Percentiles rank a stretch among this genome's conserved stretches.
These are phyloP conservation scores for Liquidambar formosana DNA, from an alignment of 164 flowering plant species.

Conservation along the genomic window DNA sequence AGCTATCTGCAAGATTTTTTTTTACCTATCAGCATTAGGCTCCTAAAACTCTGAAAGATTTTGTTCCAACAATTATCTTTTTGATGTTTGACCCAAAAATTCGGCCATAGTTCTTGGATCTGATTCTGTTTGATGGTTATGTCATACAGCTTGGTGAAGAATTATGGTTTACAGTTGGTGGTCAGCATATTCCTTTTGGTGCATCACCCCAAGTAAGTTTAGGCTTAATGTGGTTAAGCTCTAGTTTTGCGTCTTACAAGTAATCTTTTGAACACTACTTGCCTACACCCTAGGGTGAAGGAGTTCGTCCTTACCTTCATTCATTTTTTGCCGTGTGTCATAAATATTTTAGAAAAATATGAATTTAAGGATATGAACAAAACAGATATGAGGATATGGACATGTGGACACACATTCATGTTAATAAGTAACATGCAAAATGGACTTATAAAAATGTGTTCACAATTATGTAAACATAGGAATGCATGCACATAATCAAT, in stretches of 20 bases:
- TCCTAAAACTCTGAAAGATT: not conserved
- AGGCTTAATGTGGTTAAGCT: not conserved
- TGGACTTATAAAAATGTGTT: too few species aligned
- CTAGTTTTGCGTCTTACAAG: not conserved
- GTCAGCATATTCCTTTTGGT: constrained; percentile 94
- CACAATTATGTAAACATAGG: too few species aligned
- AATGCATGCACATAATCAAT: too few species aligned
- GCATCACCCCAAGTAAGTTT: constrained; percentile 89
- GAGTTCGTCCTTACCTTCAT: too few species aligned
- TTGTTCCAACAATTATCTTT: not conserved
- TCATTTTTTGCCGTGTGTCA: too few species aligned
- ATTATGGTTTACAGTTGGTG: constrained; percentile 80
- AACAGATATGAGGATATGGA: too few species aligned
- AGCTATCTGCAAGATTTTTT: not conserved
- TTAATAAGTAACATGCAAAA: too few species aligned
- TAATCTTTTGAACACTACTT: too few species aligned
- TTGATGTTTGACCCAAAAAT: not conserved
- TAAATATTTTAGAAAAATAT: too few species aligned
- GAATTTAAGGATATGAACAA: too few species aligned
- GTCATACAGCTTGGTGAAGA: constrained; percentile 81
- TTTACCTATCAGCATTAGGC: not conserved
- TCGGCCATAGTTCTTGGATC: not conserved
- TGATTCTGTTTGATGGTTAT: constrained; percentile 12
- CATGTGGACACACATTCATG: too few species aligned
- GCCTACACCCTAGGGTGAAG: too few species aligned